Percentiles rank a stretch among this genome's conserved stretches.
Conservation (phyloP, 768 basidiomycete species). For the Tubosaeta sp. region DNA sequence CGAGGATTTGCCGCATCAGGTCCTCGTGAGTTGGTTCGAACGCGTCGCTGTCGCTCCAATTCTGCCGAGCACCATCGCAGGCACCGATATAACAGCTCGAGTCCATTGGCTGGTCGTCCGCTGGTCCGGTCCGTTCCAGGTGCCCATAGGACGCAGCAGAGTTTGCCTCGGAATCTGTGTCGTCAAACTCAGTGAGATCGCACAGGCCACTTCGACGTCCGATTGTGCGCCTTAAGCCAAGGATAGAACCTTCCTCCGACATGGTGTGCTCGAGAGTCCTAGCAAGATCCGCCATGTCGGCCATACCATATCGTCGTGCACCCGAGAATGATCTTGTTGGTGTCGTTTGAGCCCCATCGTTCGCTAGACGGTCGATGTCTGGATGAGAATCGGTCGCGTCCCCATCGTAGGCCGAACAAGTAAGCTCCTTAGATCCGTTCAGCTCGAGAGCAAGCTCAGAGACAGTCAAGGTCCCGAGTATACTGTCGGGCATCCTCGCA, state of each 20-base stretch:
- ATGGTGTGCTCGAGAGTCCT: background rate
- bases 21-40: background rate
- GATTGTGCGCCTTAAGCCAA: background rate
- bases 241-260: background rate
- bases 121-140: background rate
- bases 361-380: background rate
- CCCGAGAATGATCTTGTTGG: background rate
- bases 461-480: background rate
- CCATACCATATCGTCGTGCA: constrained; percentile 12
- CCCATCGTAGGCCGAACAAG: too few relatives aligned
- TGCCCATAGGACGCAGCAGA: background rate
- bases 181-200: background rate
- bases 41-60: background rate
- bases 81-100: background rate
- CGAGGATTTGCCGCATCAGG: constrained; percentile 13
- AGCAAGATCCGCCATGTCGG: constrained; percentile 2
- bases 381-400: background rate
- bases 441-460: background rate
- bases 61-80: background rate
- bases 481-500: background rate
- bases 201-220: background rate
- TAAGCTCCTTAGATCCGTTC: too few relatives aligned
- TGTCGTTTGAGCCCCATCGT: background rate
- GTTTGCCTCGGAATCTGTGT: background rate
- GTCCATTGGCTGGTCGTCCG: background rate